Evolutionary conservation across 805 yeast genomes (phyloP).

Genomic region (Pichia scutulata): DNA sequence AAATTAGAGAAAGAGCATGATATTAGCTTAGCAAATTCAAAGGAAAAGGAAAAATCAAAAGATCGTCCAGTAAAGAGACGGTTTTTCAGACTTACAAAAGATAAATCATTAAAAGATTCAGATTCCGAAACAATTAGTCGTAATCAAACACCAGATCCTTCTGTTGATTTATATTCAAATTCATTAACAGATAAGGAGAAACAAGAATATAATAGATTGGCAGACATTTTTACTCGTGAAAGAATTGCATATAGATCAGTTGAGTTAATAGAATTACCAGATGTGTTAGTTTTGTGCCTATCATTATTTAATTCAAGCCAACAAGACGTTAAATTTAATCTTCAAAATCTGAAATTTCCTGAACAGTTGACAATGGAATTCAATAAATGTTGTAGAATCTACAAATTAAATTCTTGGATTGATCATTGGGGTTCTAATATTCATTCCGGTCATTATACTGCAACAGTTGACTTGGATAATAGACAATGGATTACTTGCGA

Average conservation of each 20-base stretch:
- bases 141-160: background rate
- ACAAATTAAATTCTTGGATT: slow-evolving; percentile 54
- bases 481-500: slow-evolving; percentile 65
- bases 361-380: slow-evolving; percentile 29
- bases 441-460: slow-evolving; percentile 71
- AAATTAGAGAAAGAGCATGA: slow-evolving; percentile 10
- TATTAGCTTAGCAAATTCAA: slow-evolving; percentile 7
- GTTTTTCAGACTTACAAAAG: background rate
- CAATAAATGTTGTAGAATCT: slow-evolving; percentile 33
- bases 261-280: slow-evolving; percentile 30
- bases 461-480: slow-evolving; percentile 49
- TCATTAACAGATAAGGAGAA: slow-evolving; percentile 15
- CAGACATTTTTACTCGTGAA: slow-evolving; percentile 16
- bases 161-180: slow-evolving; percentile 7
- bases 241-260: slow-evolving; percentile 24
- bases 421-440: slow-evolving; percentile 60
- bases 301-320: slow-evolving; percentile 26
- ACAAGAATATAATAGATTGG: slow-evolving; percentile 17
- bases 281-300: slow-evolving; percentile 26
- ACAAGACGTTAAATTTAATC: slow-evolving; percentile 19
- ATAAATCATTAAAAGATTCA: slow-evolving; percentile 1
- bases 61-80: slow-evolving; percentile 2
- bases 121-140: background rate
- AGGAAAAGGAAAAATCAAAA: slow-evolving; percentile 9
- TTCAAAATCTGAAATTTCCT: slow-evolving; percentile 20